Percentiles rank a stretch among this genome's conserved stretches.
phyloP scores from a whole-genome alignment of 2,329 filamentous ascomycete genomes.

The Purpureocillium takamizusanense region DNA sequence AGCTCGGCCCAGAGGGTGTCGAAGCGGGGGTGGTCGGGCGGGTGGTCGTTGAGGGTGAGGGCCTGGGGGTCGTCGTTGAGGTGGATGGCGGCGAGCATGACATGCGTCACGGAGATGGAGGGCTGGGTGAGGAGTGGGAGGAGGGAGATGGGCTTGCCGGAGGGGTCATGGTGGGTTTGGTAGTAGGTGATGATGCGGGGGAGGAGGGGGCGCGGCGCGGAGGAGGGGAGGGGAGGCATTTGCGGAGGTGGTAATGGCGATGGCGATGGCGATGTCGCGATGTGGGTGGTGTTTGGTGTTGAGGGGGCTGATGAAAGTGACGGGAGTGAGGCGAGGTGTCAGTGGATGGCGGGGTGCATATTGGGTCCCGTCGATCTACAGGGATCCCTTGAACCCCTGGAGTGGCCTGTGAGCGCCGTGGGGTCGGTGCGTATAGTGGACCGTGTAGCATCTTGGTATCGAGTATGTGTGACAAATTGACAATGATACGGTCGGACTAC shows the following conservation, averaged over 20 bases:
- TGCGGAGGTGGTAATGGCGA: constrained; percentile 20
- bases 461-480: too few relatives aligned
- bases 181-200: constrained; percentile 44
- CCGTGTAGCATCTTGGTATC: too few relatives aligned
- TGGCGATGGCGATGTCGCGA: background rate
- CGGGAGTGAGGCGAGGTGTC: background rate
- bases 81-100: constrained; percentile 82
- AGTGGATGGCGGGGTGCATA: too few relatives aligned
- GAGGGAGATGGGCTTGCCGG: constrained; percentile 38
- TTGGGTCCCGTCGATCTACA: too few relatives aligned
- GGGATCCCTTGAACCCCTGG: too few relatives aligned
- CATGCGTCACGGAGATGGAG: constrained; percentile 56
- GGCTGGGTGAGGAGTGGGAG: constrained; percentile 40
- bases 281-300: too few relatives aligned
- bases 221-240: constrained; percentile 22
- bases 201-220: constrained; percentile 14
- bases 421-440: too few relatives aligned
- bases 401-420: too few relatives aligned
- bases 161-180: constrained; percentile 42
- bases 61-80: constrained; percentile 58
- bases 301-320: too few relatives aligned
- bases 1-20: constrained; percentile 72
- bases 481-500: too few relatives aligned
- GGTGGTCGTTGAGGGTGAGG: constrained; percentile 74
- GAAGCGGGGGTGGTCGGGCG: constrained; percentile 58